phyloP scores from a whole-genome alignment of 495 filamentous ascomycete species.

The Jackrogersella minutella region DNA sequence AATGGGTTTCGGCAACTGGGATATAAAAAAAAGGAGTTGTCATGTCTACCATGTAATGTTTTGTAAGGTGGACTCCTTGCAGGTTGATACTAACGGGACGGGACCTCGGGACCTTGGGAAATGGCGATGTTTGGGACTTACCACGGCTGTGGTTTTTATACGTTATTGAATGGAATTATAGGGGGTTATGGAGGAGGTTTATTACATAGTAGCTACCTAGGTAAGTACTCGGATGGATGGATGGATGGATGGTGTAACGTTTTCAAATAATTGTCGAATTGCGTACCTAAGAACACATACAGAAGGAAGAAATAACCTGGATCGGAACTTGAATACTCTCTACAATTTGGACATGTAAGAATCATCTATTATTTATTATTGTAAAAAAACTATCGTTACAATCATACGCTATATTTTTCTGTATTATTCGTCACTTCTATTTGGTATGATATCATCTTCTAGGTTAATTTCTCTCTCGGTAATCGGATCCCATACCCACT shows the following conservation, averaged over 20 bases:
- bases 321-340: neutral
- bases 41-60: constrained; percentile 6
- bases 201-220: too few species aligned
- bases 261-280: constrained; percentile 6
- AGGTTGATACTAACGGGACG: constrained; percentile 8
- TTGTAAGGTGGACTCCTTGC: neutral
- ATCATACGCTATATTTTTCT: too few species aligned
- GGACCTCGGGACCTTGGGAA: neutral
- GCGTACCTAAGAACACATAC: neutral
- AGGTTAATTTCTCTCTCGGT: too few species aligned
- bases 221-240: too few species aligned
- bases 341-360: neutral
- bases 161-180: too few species aligned
- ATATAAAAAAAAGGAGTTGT: neutral
- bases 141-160: constrained; percentile 19
- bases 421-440: too few species aligned
- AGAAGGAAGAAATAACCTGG: neutral
- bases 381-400: too few species aligned
- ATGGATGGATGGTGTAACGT: constrained; percentile 8
- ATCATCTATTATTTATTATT: neutral
- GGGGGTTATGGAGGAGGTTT: neutral
- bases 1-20: constrained; percentile 16
- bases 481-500: neutral
- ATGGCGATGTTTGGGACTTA: neutral
- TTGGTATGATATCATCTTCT: too few species aligned